Evolutionary conservation across 2,329 filamentous ascomycete species (phyloP).

Genomic region (Colletotrichum noveboracense): DNA sequence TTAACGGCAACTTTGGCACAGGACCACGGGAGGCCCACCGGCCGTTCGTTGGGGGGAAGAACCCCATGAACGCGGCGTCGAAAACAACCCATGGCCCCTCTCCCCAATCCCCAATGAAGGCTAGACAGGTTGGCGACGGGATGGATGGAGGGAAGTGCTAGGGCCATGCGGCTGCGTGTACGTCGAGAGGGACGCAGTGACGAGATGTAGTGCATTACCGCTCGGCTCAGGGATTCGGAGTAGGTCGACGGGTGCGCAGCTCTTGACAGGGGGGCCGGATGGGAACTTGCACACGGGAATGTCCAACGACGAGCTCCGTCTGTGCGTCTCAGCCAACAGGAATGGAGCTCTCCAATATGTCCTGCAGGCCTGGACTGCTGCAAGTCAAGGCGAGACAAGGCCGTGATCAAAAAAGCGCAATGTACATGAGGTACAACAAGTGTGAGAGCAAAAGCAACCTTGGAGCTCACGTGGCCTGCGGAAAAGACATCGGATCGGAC

Average conservation of each 20-base stretch:
- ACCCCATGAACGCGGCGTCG: background rate
- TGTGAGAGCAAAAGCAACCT: background rate
- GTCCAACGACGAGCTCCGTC: constrained; percentile 16
- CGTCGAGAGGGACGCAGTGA: constrained; percentile 12
- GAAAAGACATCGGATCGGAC: constrained; percentile 11
- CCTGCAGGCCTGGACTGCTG: constrained; percentile 11
- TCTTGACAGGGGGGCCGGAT: background rate
- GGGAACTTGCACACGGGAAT: constrained; percentile 13
- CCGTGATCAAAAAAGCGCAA: background rate
- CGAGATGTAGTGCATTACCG: constrained; percentile 19
- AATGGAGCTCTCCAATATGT: constrained; percentile 15
- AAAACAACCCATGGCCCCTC: background rate
- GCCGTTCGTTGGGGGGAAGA: constrained; percentile 1
- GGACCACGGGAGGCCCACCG: background rate
- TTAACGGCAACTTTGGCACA: background rate
- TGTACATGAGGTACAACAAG: background rate
- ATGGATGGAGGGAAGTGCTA: background rate
- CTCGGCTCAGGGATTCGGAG: constrained; percentile 16
- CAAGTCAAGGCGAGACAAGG: constrained; percentile 13
- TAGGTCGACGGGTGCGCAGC: background rate
- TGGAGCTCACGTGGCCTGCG: constrained; percentile 14
- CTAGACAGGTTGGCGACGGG: constrained; percentile 4
- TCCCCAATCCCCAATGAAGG: background rate
- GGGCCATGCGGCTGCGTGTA: constrained; percentile 7
- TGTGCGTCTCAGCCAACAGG: constrained; percentile 21